Base-by-base conservation (phyloP, 305 asterid species). In the Andrographis paniculata region DNA sequence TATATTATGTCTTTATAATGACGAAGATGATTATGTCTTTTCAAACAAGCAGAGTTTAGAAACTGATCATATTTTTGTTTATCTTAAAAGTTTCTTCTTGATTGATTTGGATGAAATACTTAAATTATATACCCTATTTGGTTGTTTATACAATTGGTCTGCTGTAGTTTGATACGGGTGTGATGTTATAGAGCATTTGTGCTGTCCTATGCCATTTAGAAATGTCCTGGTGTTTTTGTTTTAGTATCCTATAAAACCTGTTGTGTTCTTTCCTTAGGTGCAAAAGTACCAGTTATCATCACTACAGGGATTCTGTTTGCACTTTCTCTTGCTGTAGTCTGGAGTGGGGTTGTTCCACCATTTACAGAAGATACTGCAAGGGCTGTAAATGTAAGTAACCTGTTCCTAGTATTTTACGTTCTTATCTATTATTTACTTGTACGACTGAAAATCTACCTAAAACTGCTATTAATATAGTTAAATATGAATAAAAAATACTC, bases 341-440 rank as follows among this genome's bases (percentile, higher is more conserved):
- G 60, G 54, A 42, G 48, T 11, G 84, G 84, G 21, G 20, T 72
- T 42, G 59, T 72, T 58, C 84, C 71, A 35, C 71, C 93, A 48
- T 80, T 77, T 71, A 72, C 82, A 42, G 76, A 78, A 63, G 87
- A 80, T 64, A 68, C 76, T 18, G 67, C 82, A 22, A 65, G 93
- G 68, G 82, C 87, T 37, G 78, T 80, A 48, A 80, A 48, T 28
- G 53, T 48, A 14, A 27, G 53, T 15, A 14, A 9, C 9, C 7
- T 9, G 2, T 47, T 27, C 17, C 4, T 12, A n/a, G 10, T 16
- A 19, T 30, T 11, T 9, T 35, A 31, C 39, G 3, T 11, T n/a
- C n/a, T n/a, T 11, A 15, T 35, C 39, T 35, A 35, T 4, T 35
- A 11, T 35, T 35, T 5, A 3, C 39, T 35, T 35, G 1, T 35